Evolutionary conservation across 495 filamentous ascomycete species (phyloP).

Genomic region (Penicillium subrubescens): DNA sequence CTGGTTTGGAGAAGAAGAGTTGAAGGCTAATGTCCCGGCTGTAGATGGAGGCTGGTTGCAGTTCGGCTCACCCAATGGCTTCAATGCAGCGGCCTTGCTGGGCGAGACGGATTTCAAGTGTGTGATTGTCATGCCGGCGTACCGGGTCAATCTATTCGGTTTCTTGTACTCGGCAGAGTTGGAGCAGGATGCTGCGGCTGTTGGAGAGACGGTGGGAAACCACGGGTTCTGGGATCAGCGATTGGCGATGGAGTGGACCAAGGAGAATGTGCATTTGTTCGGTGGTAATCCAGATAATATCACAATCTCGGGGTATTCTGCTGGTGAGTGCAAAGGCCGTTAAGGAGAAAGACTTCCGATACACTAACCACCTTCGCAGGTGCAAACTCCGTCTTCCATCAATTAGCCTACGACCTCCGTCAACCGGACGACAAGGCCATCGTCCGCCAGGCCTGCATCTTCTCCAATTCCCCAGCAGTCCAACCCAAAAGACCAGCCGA

Average conservation of each 20-base stretch:
- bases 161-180: constrained; percentile 61
- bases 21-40: neutral
- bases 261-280: constrained; percentile 59
- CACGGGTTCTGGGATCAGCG: constrained; percentile 71
- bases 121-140: constrained; percentile 66
- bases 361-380: constrained; percentile 35
- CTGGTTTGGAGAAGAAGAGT: too few species aligned
- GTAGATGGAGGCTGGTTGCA: constrained; percentile 62
- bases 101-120: constrained; percentile 50
- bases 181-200: constrained; percentile 53
- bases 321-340: constrained; percentile 33
- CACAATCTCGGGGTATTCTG: constrained; percentile 67
- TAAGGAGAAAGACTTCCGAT: neutral
- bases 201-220: constrained; percentile 52
- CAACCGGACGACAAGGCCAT: constrained; percentile 41
- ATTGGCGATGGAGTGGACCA: constrained; percentile 64
- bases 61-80: constrained; percentile 52
- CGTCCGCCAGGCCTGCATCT: constrained; percentile 53
- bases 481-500: constrained; percentile 50
- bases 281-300: constrained; percentile 65
- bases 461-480: constrained; percentile 57
- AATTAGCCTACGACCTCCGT: constrained; percentile 57
- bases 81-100: constrained; percentile 52
- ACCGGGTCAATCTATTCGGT: constrained; percentile 67
- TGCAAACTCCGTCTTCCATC: constrained; percentile 64